Base-by-base conservation (phyloP, 768 basidiomycete genomes). In the Leccinum sublutescens region DNA sequence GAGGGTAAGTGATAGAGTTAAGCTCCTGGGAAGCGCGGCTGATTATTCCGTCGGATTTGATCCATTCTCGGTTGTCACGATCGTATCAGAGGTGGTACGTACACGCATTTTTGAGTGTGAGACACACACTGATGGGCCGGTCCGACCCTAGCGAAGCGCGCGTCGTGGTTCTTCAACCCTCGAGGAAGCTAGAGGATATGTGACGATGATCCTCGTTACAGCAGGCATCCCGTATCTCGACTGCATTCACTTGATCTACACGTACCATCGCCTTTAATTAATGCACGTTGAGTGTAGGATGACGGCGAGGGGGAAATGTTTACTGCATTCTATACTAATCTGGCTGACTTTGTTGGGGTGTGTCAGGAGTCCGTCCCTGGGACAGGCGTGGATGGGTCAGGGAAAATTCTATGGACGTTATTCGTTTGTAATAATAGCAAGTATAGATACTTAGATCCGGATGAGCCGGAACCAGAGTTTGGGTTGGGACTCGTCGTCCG, bases 111-210 rank as follows among this genome's bases (percentile, higher is more conserved):
- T 65, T 49, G 59, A 58, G 56, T 54, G 48, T 67, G 63, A 56
- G 53, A 58, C 43, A 54, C 54, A 63, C 59, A 52, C 51, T 71
- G 57, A 71, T 68, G 17, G 55, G 76, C 76, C 71, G 36, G 43
- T 45, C 43, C 43, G 51, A 61, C 69, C 66, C 40, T 75, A 91
- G 91, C 89, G 64, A 94, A 94, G 78, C 90, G 92, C 62, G 90
- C 92, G 54, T 94, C 92, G 58, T 94, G 92, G 92, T 94, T 94
- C 77, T 94, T 94, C 81, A 89, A 88, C 74, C 86, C 89, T 64
- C 86, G 89, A 72, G 88, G 77, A 82, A 68, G 68, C 62, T 76
- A 68, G 67, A 63, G 62, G 54, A 57, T 38, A 50, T 61, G 49
- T 55, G 52, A 43, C n/a, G 59, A 54, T 64, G 56, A 56, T 65